Percentiles rank a stretch among this genome's conserved stretches.
Conservation (phyloP, 192 early-diverging fungal species). For the Backusella macrospora region DNA sequence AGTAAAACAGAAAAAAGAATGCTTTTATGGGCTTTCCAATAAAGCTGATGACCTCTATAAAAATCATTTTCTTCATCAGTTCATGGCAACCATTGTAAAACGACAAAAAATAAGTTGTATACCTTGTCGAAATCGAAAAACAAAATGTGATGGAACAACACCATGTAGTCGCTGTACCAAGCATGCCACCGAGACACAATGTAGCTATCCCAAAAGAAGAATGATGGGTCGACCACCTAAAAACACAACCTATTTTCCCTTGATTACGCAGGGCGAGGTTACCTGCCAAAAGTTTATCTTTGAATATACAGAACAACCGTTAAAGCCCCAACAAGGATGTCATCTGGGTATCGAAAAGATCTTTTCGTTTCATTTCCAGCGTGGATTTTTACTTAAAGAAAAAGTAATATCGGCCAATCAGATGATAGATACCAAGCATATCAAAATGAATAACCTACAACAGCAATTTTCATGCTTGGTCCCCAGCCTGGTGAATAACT, state of each 20-base stretch:
- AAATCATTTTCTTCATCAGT: no score
- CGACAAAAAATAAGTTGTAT: conserved; percentile 28
- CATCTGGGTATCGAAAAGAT: not conserved
- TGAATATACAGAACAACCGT: conserved; percentile 8
- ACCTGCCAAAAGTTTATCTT: conserved; percentile 29
- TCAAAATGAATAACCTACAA: not conserved
- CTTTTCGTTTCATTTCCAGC: not conserved
- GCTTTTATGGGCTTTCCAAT: no score
- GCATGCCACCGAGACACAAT: not conserved
- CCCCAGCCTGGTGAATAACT: not conserved
- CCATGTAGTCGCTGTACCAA: conserved; percentile 15
- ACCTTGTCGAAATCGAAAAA: conserved; percentile 26
- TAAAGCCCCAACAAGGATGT: not conserved
- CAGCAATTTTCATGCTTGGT: not conserved
- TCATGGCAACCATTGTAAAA: no score
- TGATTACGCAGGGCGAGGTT: not conserved
- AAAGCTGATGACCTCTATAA: no score
- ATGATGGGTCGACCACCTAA: conserved; percentile 32
- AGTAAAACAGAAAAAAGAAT: no score
- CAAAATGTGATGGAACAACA: conserved; percentile 27
- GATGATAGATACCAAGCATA: not conserved
- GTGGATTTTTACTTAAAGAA: not conserved
- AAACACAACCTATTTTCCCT: conserved; percentile 29
- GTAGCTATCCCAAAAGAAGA: conserved; percentile 18
- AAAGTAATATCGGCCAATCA: not conserved